phyloP scores from a whole-genome alignment of 1,284 basidiomycete species.

The Ceratobasidium sp. region DNA sequence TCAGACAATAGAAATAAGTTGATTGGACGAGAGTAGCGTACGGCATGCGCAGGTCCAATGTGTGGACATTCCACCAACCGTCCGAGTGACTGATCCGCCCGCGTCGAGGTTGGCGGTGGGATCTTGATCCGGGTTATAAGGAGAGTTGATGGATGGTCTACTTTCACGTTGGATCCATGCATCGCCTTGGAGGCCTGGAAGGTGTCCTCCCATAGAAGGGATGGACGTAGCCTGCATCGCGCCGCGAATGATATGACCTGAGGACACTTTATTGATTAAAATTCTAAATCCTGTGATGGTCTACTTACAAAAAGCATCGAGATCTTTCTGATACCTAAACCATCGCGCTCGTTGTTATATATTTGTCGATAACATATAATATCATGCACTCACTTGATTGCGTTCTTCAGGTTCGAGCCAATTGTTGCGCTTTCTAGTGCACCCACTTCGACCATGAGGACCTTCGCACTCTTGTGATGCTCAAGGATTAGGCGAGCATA shows the following conservation, averaged over 20 bases:
- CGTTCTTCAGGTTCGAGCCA: constrained; percentile 22
- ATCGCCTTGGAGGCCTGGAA: constrained; percentile 9
- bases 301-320: constrained; percentile 30
- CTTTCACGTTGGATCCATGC: constrained; percentile 26
- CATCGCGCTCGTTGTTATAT: neutral
- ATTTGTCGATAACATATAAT: neutral
- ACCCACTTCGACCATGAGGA: constrained; percentile 37
- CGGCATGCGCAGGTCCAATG: constrained; percentile 42
- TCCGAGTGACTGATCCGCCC: constrained; percentile 23
- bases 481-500: constrained; percentile 15
- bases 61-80: constrained; percentile 44
- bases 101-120: constrained; percentile 20
- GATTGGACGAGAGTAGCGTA: neutral
- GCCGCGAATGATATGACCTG: constrained; percentile 14
- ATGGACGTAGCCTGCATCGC: constrained; percentile 20
- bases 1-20: neutral
- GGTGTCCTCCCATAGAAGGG: neutral
- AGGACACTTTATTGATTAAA: neutral
- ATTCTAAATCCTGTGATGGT: neutral
- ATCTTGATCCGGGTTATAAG: constrained; percentile 42
- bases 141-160: constrained; percentile 11
- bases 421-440: constrained; percentile 1
- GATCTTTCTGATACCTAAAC: constrained; percentile 28
- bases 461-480: neutral
- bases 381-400: neutral